These are phyloP conservation scores for Saccharomycopsis sp. DNA, from an alignment of 805 yeast species.

Conservation along the genomic window DNA sequence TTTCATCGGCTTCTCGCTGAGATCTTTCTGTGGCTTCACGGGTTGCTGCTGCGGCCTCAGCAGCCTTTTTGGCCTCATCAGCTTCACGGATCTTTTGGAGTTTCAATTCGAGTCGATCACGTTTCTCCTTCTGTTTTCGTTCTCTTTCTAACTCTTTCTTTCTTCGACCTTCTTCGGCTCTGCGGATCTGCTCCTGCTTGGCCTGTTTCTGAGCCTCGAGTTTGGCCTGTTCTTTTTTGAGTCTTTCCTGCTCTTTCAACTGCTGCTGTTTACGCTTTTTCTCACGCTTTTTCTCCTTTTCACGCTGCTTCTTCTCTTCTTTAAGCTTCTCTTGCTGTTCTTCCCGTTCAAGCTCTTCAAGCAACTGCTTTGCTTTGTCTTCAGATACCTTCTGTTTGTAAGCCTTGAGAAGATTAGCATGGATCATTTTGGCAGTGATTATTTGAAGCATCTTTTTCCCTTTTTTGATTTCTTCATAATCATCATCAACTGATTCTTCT, in stretches of 20 bases:
- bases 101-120: background rate
- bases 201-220: conserved; percentile 14
- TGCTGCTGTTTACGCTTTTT: conserved; percentile 19
- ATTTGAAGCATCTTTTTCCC: conserved; percentile 1
- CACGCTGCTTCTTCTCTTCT: conserved; percentile 19
- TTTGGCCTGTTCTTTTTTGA: conserved; percentile 17
- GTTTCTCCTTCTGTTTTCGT: conserved; percentile 3
- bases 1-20: background rate
- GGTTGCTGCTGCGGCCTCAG: background rate
- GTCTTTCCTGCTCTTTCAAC: conserved; percentile 18
- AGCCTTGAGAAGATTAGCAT: conserved; percentile 11
- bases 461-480: conserved; percentile 31
- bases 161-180: conserved; percentile 15
- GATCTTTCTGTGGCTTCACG: background rate
- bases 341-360: conserved; percentile 18
- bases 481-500: conserved; percentile 36
- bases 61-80: background rate
- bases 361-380: conserved; percentile 17
- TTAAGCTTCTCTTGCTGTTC: conserved; percentile 16
- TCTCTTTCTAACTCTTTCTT: conserved; percentile 15
- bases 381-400: conserved; percentile 20
- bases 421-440: conserved; percentile 21
- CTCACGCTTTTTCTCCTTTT: conserved; percentile 17
- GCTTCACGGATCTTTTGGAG: background rate
- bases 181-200: conserved; percentile 16